Evolutionary conservation across 2,329 filamentous ascomycete species (phyloP).

Genomic region (Cytospora paraplurivora): DNA sequence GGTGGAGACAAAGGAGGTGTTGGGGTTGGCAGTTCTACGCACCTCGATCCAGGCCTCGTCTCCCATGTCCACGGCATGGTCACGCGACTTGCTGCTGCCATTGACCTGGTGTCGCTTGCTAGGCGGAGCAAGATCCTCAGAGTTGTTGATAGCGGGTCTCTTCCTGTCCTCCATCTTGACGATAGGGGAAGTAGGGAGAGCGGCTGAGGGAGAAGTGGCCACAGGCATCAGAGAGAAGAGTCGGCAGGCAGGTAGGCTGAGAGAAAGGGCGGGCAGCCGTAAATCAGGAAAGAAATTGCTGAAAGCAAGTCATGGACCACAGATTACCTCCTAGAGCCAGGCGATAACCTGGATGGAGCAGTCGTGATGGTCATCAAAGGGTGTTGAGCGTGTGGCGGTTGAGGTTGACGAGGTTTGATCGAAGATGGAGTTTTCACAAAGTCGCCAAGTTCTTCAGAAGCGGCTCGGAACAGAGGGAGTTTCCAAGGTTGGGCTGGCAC

Average conservation of each 20-base stretch:
- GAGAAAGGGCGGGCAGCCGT: slow-evolving; percentile 50
- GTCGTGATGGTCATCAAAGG: slow-evolving; percentile 42
- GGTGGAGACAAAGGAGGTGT: slow-evolving; percentile 18
- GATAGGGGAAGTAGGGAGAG: slow-evolving; percentile 76
- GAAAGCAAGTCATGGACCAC: slow-evolving; percentile 23
- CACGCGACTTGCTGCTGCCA: slow-evolving; percentile 63
- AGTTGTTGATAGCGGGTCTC: slow-evolving; percentile 79
- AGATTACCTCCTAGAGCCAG: slow-evolving; percentile 36
- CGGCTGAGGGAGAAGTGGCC: slow-evolving; percentile 71
- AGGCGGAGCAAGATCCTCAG: slow-evolving; percentile 83
- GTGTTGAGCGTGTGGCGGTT: slow-evolving; percentile 28
- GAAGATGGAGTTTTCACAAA: slow-evolving; percentile 28
- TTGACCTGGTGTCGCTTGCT: slow-evolving; percentile 92
- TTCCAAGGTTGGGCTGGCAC: not conserved
- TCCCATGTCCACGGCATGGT: slow-evolving; percentile 57
- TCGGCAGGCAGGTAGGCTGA: slow-evolving; percentile 56
- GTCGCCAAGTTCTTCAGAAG: slow-evolving; percentile 22
- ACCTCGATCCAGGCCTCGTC: slow-evolving; percentile 67
- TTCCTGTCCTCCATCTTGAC: slow-evolving; percentile 99
- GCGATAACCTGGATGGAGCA: slow-evolving; percentile 39
- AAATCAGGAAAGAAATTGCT: slow-evolving; percentile 20
- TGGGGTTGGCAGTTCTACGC: slow-evolving; percentile 51
- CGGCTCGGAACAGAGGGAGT: slow-evolving; percentile 14
- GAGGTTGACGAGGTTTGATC: slow-evolving; percentile 32
- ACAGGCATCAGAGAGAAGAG: slow-evolving; percentile 71